A percentile compares a stretch with the other conserved stretches of the same genome.
phyloP scores from a whole-genome alignment of 192 early-diverging fungal genomes.

The Funneliformis mosseae region DNA sequence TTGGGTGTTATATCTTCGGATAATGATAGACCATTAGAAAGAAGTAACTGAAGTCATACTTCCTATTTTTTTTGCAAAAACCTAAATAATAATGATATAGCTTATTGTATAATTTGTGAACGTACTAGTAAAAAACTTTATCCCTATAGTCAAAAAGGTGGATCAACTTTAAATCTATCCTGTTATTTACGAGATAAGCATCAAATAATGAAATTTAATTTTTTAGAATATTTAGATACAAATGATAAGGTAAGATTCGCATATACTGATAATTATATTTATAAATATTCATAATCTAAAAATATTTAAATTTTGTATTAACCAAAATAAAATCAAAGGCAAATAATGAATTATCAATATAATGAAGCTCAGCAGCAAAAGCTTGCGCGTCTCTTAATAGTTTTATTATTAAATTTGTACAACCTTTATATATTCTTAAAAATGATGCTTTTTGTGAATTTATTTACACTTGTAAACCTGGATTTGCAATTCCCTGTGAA shows the following conservation, averaged over 20 bases:
- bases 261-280: neutral
- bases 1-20: too few species aligned
- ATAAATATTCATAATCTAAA: neutral
- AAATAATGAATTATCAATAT: neutral
- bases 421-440: slow-evolving; percentile 13
- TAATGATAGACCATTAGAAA: too few species aligned
- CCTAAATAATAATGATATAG: neutral
- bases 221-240: neutral
- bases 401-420: slow-evolving; percentile 19
- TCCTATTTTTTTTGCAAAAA: neutral
- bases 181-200: slow-evolving; percentile 6
- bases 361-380: neutral
- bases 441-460: slow-evolving; percentile 10
- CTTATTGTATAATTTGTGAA: neutral
- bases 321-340: neutral
- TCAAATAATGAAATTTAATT: neutral
- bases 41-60: neutral
- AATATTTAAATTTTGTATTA: neutral
- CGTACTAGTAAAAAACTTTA: neutral
- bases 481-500: neutral
- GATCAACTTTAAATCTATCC: neutral
- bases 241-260: neutral
- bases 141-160: neutral
- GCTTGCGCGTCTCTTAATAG: too few species aligned
- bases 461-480: neutral